phyloP scores from a whole-genome alignment of 1,284 basidiomycete species.

The Uromyces viciae-fabae region DNA sequence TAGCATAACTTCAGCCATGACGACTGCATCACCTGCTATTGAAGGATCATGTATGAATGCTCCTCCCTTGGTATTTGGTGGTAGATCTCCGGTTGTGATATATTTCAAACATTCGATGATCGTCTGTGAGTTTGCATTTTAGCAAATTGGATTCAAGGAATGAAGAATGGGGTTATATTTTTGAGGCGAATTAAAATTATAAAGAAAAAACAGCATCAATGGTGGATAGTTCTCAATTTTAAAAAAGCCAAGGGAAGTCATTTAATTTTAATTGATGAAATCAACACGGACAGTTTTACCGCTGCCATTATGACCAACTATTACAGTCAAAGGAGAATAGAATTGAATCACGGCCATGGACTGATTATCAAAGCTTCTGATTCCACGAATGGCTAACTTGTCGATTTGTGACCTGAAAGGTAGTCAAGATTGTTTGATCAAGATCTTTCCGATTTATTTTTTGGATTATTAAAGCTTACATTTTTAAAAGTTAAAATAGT shows the following conservation, averaged over 20 bases:
- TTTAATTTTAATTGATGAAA: not conserved
- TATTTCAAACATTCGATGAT: conserved; percentile 99
- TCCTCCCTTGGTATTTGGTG: conserved; percentile 93
- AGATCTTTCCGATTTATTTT: not conserved
- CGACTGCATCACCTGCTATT: conserved; percentile 97
- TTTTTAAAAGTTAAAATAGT: not conserved
- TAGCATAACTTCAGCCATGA: conserved; percentile 95
- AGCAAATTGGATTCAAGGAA: not conserved
- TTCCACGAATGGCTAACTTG: conserved; percentile 55
- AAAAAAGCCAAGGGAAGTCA: no score
- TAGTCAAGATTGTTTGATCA: not conserved
- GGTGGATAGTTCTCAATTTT: no score
- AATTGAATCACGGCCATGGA: conserved; percentile 92
- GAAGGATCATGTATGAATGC: conserved; percentile 94
- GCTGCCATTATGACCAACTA: conserved; percentile 96
- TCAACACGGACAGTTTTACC: conserved; percentile 73
- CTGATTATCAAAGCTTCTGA: conserved; percentile 66
- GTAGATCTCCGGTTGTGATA: conserved; percentile 94
- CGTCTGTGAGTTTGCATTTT: conserved; percentile 59
- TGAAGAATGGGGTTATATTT: not conserved
- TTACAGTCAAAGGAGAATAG: conserved; percentile 94
- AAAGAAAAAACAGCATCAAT: no score
- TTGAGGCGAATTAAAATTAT: no score
- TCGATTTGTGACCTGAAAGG: conserved; percentile 42
- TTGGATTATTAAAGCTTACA: not conserved